A percentile compares a stretch with the other conserved stretches of the same genome.
Evolutionary conservation across 306 rosid species (phyloP).

Genomic region (Gleditsia sinensis): DNA sequence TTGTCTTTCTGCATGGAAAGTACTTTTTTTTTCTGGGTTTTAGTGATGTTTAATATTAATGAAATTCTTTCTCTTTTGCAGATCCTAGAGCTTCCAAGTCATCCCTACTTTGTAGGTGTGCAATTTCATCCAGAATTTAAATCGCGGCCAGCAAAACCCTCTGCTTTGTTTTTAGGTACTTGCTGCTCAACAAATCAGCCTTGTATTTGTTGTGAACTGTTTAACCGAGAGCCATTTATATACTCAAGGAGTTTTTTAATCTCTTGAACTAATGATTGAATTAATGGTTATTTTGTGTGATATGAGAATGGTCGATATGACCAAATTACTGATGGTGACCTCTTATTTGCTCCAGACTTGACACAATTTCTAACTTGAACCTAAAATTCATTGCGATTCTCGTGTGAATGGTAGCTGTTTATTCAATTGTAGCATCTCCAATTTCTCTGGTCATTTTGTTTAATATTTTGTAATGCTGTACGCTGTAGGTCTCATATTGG

Average conservation of each 20-base stretch:
- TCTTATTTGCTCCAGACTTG: background rate
- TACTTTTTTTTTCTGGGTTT: constrained; percentile 13
- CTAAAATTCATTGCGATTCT: constrained; percentile 12
- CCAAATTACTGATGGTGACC: background rate
- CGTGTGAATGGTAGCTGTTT: constrained; percentile 13
- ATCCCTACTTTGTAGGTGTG: constrained; percentile 89
- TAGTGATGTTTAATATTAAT: background rate
- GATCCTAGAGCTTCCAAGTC: constrained; percentile 91
- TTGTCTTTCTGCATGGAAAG: constrained; percentile 15
- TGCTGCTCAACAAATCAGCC: background rate
- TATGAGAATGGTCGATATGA: constrained; percentile 6
- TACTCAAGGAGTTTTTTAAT: background rate
- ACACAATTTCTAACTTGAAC: constrained; percentile 7
- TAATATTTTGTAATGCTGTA: constrained; percentile 20
- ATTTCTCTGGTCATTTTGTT: constrained; percentile 1
- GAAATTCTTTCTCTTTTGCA: constrained; percentile 45
- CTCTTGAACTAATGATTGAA: background rate
- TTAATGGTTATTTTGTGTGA: constrained; percentile 8
- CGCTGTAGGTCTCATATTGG: constrained; percentile 84
- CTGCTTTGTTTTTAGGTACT: constrained; percentile 86
- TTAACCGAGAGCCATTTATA: background rate
- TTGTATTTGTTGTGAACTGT: background rate
- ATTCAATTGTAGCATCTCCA: background rate
- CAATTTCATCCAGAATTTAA: constrained; percentile 99
- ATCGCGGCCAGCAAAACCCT: constrained; percentile 90